Evolutionary conservation across 495 filamentous ascomycete species (phyloP), one percentile per base, ranked within the genome.

Genomic region (Penicillium arizonense): DNA sequence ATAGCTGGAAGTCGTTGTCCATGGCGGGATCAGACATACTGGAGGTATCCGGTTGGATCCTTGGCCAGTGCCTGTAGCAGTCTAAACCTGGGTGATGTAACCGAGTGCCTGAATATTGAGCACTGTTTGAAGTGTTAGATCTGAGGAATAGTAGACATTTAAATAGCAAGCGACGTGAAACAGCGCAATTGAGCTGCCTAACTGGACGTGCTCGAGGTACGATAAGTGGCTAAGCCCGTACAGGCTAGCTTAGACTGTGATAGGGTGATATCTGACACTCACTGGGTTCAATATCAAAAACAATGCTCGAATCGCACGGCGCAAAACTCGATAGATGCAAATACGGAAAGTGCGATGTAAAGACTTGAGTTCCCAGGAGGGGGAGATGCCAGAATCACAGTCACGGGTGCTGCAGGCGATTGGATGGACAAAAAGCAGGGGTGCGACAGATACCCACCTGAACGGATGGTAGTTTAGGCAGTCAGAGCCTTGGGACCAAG

Each of bases 1-100:
- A 75, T 20, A 75, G 65, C 54, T 73, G 69, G 47, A 75, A 75
- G 42, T 75, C 72, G 40, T 45, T 64, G 40, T 70, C 70, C 67
- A 75, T 73, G 42, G 41, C 54, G 45, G 56, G 52, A 28, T 45
- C 56, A 30, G 60, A 63, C 64, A 69, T 66, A 11, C 39, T 61
- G 57, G 42, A 44, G 34, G 43, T 51, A 58, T 53, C 56, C 45
- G 56, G 34, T 41, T 49, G 50, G 56, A 63, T 53, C 47, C 62
- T 65, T 30, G 36, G 35, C 50, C 33, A 21, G 16, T 24, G 16
- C 33, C 35, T 3, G 30, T 10, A 24, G 34, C 16, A 32, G 14
- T 47, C 52, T 21, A 47, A 46, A 39, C 53, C 32, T 33, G 50
- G 44, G 7, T 34, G 11, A 14, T 37, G 33, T 41, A n/a, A 47